Evolutionary conservation across 768 basidiomycete species (phyloP).

Genomic region (Leccinum aurantiacum): DNA sequence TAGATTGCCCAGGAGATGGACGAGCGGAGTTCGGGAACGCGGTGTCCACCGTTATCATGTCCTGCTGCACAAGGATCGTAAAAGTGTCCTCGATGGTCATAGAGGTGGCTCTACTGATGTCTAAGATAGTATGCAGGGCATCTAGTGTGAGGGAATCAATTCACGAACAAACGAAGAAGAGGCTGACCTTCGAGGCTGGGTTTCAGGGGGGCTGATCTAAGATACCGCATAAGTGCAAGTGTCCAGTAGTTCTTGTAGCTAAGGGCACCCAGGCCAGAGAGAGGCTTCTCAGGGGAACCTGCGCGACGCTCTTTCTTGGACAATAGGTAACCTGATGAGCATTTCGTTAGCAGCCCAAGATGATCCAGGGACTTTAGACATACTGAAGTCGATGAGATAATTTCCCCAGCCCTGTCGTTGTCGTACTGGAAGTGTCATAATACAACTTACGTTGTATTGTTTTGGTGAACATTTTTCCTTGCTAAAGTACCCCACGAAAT

Average conservation of each 20-base stretch:
- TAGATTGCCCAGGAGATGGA: slow-evolving; percentile 76
- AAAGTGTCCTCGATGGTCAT: slow-evolving; percentile 92
- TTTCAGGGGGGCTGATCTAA: slow-evolving; percentile 56
- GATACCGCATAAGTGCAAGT: slow-evolving; percentile 78
- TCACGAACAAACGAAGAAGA: slow-evolving; percentile 10
- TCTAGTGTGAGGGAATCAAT: slow-evolving; percentile 19
- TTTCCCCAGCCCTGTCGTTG: slow-evolving; percentile 98
- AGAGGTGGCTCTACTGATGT: slow-evolving; percentile 81
- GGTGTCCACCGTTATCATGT: slow-evolving; percentile 65
- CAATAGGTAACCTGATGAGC: slow-evolving; percentile 79
- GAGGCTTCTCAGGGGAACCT: slow-evolving; percentile 95
- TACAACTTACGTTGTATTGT: slow-evolving; percentile 97
- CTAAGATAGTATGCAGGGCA: slow-evolving; percentile 41
- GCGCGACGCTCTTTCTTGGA: slow-evolving; percentile 90
- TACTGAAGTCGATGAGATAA: slow-evolving; percentile 96
- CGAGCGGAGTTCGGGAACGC: slow-evolving; percentile 51
- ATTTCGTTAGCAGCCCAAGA: slow-evolving; percentile 3
- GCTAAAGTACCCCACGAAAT: slow-evolving; percentile 97
- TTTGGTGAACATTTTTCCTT: slow-evolving; percentile 97
- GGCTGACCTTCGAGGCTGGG: slow-evolving; percentile 73
- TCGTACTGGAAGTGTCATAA: slow-evolving; percentile 96
- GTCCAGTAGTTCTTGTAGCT: slow-evolving; percentile 98
- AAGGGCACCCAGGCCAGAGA: slow-evolving; percentile 87
- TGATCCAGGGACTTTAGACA: slow-evolving; percentile 12
- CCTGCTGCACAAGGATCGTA: slow-evolving; percentile 66